Base-by-base conservation (phyloP, 176 grass and related monocot genomes). In the Phoenix dactylifera region DNA sequence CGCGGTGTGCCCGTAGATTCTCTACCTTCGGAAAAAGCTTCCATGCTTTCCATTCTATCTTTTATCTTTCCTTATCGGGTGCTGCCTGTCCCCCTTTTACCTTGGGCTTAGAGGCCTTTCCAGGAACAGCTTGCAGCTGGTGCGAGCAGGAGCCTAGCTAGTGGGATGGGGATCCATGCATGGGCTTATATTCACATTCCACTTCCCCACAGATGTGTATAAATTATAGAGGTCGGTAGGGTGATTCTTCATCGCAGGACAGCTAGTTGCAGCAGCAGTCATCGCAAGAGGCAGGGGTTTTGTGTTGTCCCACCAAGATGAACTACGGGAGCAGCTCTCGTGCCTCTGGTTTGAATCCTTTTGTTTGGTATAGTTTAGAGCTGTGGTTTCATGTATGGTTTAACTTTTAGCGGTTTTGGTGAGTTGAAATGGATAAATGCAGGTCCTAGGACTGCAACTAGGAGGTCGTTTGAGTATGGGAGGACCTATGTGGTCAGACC, bases 401-500 rank as follows among this genome's bases (percentile, higher is more conserved):
- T 67, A 30, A 30, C 28, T 54, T 18, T 30, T 3, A 12, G 22
- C 52, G 49, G 26, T 28, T 15, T 15, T 62, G 2, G 65, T 77
- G 65, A 18, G 15, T 10, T 35, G 60, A 74, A 66, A 52, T 51
- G 50, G 57, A 57, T 44, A 24, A 4, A 75, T 44, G 80, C 85
- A 95, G 89, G 89, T 5, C 49, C 19, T 7, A 70, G 72, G 29
- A 69, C 77, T 1, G 59, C 64, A 48, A 63, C 48, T 16, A 50
- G 84, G 1, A 73, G 85, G 18, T 44, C 35, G 12, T 57, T 69
- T 15, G 89, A 95, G 85, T 89, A 95, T 53, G 89, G 89, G 20
- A 76, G 89, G 76, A 95, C 89, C 1, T 85, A 95, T 69, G 89
- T 95, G 74, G 89, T 95, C 62, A 85, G 89, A 85, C 89, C 89